Conservation (phyloP, 148 eudicot genomes). For the Nepenthes mirabilis region DNA sequence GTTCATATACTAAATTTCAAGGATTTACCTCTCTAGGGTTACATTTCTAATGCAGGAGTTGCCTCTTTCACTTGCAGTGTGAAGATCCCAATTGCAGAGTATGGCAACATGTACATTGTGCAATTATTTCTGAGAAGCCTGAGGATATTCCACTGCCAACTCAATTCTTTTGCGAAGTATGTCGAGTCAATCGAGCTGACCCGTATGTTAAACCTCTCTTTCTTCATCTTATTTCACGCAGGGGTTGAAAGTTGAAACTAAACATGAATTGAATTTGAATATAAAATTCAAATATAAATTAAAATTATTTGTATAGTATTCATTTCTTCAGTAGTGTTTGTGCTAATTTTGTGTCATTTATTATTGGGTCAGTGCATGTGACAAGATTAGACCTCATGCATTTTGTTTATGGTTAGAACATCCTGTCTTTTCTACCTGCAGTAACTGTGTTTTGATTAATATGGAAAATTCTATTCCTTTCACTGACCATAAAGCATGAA, state of each 20-base stretch:
- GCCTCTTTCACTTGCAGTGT: conserved; percentile 39
- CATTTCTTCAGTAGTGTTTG: no score
- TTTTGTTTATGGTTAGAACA: no score
- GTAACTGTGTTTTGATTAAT: no score
- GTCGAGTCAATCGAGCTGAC: conserved; percentile 80
- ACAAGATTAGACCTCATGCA: no score
- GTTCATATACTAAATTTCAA: no score
- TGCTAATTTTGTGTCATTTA: no score
- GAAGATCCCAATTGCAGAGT: conserved; percentile 55
- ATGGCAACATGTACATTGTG: conserved; percentile 78
- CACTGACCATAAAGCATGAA: no score
- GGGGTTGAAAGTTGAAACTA: neutral
- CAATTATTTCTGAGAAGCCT: conserved; percentile 49
- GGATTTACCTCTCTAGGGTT: neutral
- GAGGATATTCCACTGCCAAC: conserved; percentile 34
- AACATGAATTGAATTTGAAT: neutral
- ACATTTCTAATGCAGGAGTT: conserved; percentile 9
- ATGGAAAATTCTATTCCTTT: no score
- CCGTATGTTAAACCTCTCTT: conserved; percentile 54
- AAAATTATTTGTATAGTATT: no score
- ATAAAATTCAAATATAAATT: no score
- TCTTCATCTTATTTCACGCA: neutral
- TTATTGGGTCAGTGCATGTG: no score
- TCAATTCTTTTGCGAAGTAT: conserved; percentile 54
- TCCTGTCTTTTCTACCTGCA: no score